These are phyloP conservation scores for Castanospermum australe DNA, from an alignment of 306 rosid species.

Conservation along the genomic window DNA sequence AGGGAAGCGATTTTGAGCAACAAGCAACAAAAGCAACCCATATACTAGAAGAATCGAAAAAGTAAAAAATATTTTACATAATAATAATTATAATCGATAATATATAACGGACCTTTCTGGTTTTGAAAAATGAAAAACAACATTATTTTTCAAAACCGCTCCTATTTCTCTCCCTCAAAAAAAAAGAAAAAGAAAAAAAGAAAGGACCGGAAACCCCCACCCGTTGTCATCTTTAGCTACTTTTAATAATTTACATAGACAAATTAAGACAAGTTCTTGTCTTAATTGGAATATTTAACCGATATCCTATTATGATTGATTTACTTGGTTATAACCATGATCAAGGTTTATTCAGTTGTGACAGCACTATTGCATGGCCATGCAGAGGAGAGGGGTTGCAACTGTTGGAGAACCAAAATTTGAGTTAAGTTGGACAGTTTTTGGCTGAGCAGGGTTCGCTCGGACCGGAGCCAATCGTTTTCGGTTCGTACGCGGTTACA, in stretches of 20 bases:
- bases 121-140: constrained; percentile 38
- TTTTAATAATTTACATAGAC: constrained; percentile 39
- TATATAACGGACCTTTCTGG: constrained; percentile 21
- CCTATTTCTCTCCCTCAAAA: constrained; percentile 7
- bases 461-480: constrained; percentile 63
- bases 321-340: constrained; percentile 32
- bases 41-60: constrained; percentile 19
- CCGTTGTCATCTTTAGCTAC: constrained; percentile 33
- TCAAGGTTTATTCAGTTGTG: constrained; percentile 37
- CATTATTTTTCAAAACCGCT: constrained; percentile 49
- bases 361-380: constrained; percentile 60
- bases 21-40: constrained; percentile 3
- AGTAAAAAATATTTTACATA: constrained; percentile 36
- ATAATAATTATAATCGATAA: neutral
- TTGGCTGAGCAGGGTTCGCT: constrained; percentile 51
- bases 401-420: constrained; percentile 57
- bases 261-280: constrained; percentile 20
- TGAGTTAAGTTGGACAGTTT: constrained; percentile 49
- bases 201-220: constrained; percentile 27
- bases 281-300: constrained; percentile 23
- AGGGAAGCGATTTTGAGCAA: neutral
- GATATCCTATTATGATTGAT: constrained; percentile 18
- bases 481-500: constrained; percentile 53
- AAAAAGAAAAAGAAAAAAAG: neutral
- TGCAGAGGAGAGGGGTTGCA: constrained; percentile 45